A percentile compares a stretch with the other conserved stretches of the same genome.
Evolutionary conservation across 345 rosid species (phyloP).

Genomic region (Rhizophora apiculata): DNA sequence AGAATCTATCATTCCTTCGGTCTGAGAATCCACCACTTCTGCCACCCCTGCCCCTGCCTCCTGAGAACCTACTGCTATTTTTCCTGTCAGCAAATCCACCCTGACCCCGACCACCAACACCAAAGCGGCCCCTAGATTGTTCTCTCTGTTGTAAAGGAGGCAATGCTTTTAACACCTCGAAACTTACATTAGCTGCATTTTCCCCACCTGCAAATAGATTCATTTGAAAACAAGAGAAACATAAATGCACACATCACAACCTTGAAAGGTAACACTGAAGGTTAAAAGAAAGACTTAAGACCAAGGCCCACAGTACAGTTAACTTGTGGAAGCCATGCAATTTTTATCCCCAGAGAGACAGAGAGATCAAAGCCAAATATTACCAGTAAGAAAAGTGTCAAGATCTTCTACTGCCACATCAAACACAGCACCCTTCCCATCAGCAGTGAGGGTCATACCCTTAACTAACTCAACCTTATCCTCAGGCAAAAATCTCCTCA

Average conservation of each 20-base stretch:
- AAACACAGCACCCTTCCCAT: constrained; percentile 81
- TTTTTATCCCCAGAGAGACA: too few relatives aligned
- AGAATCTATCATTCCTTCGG: constrained; percentile 38
- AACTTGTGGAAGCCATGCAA: too few relatives aligned
- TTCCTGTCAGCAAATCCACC: constrained; percentile 34
- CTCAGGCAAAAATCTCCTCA: constrained; percentile 90
- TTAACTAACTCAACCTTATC: constrained; percentile 68
- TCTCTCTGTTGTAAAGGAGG: constrained; percentile 79
- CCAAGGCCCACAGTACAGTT: too few relatives aligned
- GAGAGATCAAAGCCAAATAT: neutral
- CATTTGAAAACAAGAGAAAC: neutral
- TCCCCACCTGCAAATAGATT: constrained; percentile 41
- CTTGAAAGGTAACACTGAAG: too few relatives aligned
- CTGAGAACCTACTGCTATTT: constrained; percentile 36
- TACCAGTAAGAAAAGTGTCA: constrained; percentile 64
- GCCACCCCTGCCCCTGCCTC: constrained; percentile 37
- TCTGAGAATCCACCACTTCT: constrained; percentile 39
- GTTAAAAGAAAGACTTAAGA: too few relatives aligned
- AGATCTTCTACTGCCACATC: constrained; percentile 66
- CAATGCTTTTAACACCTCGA: constrained; percentile 59
- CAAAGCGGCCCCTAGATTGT: constrained; percentile 57
- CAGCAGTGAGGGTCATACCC: constrained; percentile 74
- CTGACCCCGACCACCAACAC: constrained; percentile 36
- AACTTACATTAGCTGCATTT: constrained; percentile 65
- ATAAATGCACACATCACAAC: neutral